Evolutionary conservation across 805 yeast species (phyloP).

Genomic region (Lipomyces kockii): DNA sequence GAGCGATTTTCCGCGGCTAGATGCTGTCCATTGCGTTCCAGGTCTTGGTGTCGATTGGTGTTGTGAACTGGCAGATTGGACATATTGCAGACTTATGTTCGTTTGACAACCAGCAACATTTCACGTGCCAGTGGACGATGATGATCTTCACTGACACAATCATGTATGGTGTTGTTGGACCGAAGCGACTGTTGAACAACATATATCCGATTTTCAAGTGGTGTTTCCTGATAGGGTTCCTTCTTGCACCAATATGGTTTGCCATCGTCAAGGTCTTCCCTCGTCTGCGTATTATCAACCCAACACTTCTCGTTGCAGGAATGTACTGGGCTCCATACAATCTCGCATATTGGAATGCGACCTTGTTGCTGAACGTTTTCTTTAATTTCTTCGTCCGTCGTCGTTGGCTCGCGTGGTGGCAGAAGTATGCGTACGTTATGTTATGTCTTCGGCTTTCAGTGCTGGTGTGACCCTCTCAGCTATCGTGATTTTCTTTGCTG

Average conservation of each 20-base stretch:
- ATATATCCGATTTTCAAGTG: conserved; percentile 59
- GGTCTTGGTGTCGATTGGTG: conserved; percentile 50
- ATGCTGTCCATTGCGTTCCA: conserved; percentile 54
- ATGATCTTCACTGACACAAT: conserved; percentile 61
- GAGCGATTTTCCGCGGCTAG: conserved; percentile 60
- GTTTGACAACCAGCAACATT: conserved; percentile 50
- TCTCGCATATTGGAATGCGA: conserved; percentile 37
- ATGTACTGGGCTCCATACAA: conserved; percentile 48
- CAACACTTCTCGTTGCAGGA: conserved; percentile 42
- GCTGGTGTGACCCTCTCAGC: conserved; percentile 71
- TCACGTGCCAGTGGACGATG: conserved; percentile 55
- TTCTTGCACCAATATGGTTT: conserved; percentile 32
- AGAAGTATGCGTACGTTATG: conserved; percentile 72
- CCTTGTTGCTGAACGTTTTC: conserved; percentile 49
- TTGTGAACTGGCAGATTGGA: conserved; percentile 50
- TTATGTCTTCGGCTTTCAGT: conserved; percentile 68
- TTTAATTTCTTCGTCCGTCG: conserved; percentile 64
- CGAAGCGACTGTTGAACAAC: conserved; percentile 61
- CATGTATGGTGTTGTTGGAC: conserved; percentile 70
- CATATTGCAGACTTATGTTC: conserved; percentile 52
- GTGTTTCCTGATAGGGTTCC: conserved; percentile 66
- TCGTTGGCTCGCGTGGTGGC: conserved; percentile 71
- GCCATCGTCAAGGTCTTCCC: conserved; percentile 2
- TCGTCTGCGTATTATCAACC: conserved; percentile 15
- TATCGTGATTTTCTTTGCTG: conserved; percentile 59